Evolutionary conservation across 345 rosid species (phyloP).

Genomic region (Eucalyptus dawsonii): DNA sequence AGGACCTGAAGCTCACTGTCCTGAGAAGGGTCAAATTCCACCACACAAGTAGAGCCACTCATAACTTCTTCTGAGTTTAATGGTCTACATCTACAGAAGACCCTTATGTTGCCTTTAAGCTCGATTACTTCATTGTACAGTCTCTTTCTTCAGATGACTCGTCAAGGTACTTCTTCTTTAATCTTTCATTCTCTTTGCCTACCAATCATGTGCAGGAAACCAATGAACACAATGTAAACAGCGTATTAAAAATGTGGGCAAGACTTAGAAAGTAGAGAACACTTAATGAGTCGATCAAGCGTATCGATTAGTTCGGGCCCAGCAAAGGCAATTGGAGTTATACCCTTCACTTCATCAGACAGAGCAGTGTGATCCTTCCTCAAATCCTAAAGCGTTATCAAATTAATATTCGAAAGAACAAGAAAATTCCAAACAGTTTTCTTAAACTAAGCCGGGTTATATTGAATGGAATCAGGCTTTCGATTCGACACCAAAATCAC

Average conservation of each 20-base stretch:
- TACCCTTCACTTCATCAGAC: conserved; percentile 36
- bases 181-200: conserved; percentile 55
- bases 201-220: not conserved
- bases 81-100: conserved; percentile 97
- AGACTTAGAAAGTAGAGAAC: not conserved
- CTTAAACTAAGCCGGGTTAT: not conserved
- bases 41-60: conserved; percentile 43
- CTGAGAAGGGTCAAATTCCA: conserved; percentile 61
- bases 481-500: not conserved
- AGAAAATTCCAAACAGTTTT: not conserved
- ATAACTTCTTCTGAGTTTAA: conserved; percentile 44
- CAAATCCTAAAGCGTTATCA: conserved; percentile 28
- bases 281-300: conserved; percentile 51
- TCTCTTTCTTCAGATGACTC: conserved; percentile 63
- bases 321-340: conserved; percentile 24
- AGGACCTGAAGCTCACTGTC: conserved; percentile 68
- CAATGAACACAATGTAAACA: not conserved
- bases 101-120: conserved; percentile 91
- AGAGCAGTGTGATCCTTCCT: conserved; percentile 53
- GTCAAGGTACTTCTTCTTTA: conserved; percentile 57
- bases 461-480: not conserved
- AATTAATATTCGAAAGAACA: not conserved
- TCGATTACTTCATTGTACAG: conserved; percentile 89
- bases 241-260: not conserved
- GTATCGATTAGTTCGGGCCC: conserved; percentile 28